These are phyloP conservation scores for Bolboschoenus planiculmis DNA, from an alignment of 176 grass and related monocot species.

Conservation along the genomic window DNA sequence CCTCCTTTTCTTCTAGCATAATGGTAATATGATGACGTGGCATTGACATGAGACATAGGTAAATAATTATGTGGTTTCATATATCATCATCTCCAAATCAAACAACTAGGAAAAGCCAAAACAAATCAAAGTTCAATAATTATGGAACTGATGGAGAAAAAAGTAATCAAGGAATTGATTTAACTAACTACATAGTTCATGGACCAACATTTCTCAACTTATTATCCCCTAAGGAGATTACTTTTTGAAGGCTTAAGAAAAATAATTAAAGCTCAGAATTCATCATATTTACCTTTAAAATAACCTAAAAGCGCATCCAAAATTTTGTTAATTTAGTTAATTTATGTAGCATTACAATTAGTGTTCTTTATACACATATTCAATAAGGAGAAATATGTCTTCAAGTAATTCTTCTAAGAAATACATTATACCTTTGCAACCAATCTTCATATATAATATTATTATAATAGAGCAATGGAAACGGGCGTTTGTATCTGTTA, in stretches of 20 bases:
- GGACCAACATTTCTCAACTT: too few species aligned
- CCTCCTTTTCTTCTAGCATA: not conserved
- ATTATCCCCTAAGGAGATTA: not conserved
- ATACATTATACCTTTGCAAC: not conserved
- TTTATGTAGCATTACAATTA: not conserved
- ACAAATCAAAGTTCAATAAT: not conserved
- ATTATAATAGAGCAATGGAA: not conserved
- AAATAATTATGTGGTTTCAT: not conserved
- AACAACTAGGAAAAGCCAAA: not conserved
- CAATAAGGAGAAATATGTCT: not conserved
- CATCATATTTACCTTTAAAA: not conserved
- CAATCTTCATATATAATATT: not conserved
- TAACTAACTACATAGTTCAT: not conserved
- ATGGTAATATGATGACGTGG: not conserved
- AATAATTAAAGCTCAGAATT: not conserved
- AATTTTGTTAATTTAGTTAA: not conserved
- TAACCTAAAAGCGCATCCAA: too few species aligned
- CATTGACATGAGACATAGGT: not conserved
- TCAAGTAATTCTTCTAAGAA: not conserved
- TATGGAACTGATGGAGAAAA: not conserved
- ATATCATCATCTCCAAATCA: not conserved
- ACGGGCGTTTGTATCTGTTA: too few species aligned
- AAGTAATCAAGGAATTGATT: not conserved
- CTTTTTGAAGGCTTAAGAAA: not conserved
- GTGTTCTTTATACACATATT: not conserved